Conservation (phyloP, 306 rosid species). For the Gleditsia sinensis region DNA sequence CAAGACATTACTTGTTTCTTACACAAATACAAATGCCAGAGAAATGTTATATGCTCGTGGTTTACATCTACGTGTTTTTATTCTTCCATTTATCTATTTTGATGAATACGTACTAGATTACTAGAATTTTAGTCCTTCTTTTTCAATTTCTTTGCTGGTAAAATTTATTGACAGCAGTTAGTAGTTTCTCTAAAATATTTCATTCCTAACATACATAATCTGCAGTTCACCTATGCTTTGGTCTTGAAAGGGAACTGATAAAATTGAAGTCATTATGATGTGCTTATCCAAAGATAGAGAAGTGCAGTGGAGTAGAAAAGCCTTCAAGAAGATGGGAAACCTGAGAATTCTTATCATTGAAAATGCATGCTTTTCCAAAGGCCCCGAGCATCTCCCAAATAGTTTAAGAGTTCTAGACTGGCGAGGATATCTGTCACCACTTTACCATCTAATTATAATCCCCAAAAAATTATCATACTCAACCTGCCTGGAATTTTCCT, state of each 20-base stretch:
- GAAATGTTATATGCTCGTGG: neutral
- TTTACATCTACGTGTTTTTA: neutral
- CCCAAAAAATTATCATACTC: neutral
- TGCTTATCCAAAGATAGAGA: neutral
- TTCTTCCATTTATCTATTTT: neutral
- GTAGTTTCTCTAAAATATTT: neutral
- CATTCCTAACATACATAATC: neutral
- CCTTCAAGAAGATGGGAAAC: neutral
- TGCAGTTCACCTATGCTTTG: neutral
- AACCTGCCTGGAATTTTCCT: neutral
- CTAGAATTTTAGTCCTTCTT: neutral
- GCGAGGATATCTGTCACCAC: neutral
- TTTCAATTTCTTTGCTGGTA: no score
- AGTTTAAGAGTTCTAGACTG: conserved; percentile 8
- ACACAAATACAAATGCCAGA: neutral
- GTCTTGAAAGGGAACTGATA: neutral
- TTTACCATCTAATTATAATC: neutral
- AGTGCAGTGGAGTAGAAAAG: neutral
- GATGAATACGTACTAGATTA: neutral
- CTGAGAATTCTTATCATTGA: neutral
- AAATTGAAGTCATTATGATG: neutral
- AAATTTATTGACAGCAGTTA: neutral
- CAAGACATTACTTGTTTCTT: conserved; percentile 26
- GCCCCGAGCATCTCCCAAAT: neutral
- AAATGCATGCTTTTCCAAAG: neutral